Conservation (phyloP, 305 asterid species). For the Fraxinus ornus region DNA sequence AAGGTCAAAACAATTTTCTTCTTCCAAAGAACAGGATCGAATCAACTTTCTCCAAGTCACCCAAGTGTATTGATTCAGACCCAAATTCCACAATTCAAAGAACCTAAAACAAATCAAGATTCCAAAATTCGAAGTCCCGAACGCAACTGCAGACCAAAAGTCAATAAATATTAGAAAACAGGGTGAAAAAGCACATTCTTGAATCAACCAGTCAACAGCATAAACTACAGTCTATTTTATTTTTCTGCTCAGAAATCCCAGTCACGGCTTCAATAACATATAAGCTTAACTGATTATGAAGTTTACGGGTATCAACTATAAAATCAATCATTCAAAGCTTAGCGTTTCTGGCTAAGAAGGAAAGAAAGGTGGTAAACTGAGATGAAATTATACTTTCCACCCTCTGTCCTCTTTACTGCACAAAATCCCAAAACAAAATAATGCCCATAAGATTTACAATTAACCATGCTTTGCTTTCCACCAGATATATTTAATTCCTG, state of each 20-base stretch:
- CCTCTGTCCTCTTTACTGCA: slow-evolving; percentile 15
- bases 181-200: background rate
- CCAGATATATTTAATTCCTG: background rate
- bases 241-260: background rate
- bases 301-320: background rate
- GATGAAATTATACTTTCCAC: slow-evolving; percentile 23
- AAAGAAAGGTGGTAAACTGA: background rate
- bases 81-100: background rate
- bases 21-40: slow-evolving; percentile 15
- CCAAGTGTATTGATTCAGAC: slow-evolving; percentile 2
- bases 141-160: background rate
- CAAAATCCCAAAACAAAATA: slow-evolving; percentile 23
- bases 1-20: background rate
- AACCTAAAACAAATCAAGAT: background rate
- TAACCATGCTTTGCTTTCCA: slow-evolving; percentile 4
- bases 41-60: slow-evolving; percentile 9
- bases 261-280: background rate
- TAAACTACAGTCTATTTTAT: slow-evolving; percentile 4
- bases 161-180: background rate
- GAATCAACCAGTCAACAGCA: background rate
- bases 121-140: background rate
- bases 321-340: slow-evolving; percentile 20
- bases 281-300: background rate
- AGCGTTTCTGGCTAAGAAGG: slow-evolving; percentile 10
- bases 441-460: background rate